Conservation (phyloP, 257 asterid species). For the Nicotiana knightiana region DNA sequence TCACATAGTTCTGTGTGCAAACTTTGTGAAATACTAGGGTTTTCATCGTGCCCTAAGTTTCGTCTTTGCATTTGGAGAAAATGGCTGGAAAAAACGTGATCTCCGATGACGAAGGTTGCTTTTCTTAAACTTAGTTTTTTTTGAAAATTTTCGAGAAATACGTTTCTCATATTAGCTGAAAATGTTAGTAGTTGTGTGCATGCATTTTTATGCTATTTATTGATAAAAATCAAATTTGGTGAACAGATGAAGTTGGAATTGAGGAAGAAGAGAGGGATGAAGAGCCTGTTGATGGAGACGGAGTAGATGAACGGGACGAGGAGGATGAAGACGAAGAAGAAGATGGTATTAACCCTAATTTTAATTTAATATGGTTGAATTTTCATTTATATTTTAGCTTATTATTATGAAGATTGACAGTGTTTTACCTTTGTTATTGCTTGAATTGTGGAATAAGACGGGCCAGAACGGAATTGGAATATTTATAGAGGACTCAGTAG, state of each 20-base stretch:
- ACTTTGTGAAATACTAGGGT: slow-evolving; percentile 35
- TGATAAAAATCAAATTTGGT: background rate
- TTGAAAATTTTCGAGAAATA: background rate
- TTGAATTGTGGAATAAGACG: no score
- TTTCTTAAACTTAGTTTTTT: background rate
- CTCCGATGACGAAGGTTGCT: slow-evolving; percentile 80
- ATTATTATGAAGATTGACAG: background rate
- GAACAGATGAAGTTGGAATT: slow-evolving; percentile 54
- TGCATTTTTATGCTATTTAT: background rate
- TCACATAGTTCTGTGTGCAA: background rate
- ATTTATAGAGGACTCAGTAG: no score
- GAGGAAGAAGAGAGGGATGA: slow-evolving; percentile 76
- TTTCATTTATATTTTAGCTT: background rate
- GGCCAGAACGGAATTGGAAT: no score
- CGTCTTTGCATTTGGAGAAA: slow-evolving; percentile 8
- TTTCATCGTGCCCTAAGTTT: slow-evolving; percentile 21
- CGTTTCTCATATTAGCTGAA: background rate
- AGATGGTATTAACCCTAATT: slow-evolving; percentile 37
- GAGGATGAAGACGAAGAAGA: slow-evolving; percentile 89
- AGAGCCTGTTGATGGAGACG: slow-evolving; percentile 50
- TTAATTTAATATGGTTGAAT: background rate
- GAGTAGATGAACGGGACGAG: slow-evolving; percentile 38
- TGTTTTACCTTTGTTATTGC: background rate
- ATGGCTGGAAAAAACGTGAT: slow-evolving; percentile 69
- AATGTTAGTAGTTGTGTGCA: background rate